Evolutionary conservation across 2,329 filamentous ascomycete genomes (phyloP).

Genomic region (Scortechinia acanthostroma): DNA sequence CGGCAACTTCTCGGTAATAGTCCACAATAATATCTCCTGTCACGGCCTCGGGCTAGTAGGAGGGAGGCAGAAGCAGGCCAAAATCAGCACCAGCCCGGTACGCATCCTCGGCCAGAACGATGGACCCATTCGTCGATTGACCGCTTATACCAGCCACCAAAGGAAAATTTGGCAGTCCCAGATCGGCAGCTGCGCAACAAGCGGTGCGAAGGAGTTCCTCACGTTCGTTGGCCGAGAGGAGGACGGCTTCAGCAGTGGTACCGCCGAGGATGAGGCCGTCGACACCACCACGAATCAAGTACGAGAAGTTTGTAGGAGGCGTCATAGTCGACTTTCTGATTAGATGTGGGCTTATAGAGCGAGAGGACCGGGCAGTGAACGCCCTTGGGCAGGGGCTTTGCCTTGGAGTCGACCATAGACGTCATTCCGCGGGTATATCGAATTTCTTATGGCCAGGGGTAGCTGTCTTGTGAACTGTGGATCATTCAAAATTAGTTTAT

Average conservation of each 20-base stretch:
- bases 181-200: constrained; percentile 23
- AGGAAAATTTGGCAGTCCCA: constrained; percentile 22
- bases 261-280: constrained; percentile 35
- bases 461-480: too few relatives aligned
- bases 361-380: constrained; percentile 38
- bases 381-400: constrained; percentile 27
- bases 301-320: constrained; percentile 33
- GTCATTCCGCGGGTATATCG: too few relatives aligned
- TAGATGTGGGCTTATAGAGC: constrained; percentile 27
- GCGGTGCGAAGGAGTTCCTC: constrained; percentile 28
- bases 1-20: constrained; percentile 26
- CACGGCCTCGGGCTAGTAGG: constrained; percentile 28
- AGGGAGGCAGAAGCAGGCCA: constrained; percentile 25
- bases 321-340: constrained; percentile 31
- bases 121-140: constrained; percentile 21
- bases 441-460: too few relatives aligned
- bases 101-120: constrained; percentile 25
- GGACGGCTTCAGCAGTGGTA: constrained; percentile 35
- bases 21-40: constrained; percentile 19
- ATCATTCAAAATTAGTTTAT: too few relatives aligned
- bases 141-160: constrained; percentile 35
- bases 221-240: constrained; percentile 29
- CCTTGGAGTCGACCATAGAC: constrained; percentile 21
- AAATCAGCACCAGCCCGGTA: constrained; percentile 25
- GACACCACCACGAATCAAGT: constrained; percentile 30